Evolutionary conservation across 805 yeast species (phyloP).

Genomic region (Wickerhamiella galacta): DNA sequence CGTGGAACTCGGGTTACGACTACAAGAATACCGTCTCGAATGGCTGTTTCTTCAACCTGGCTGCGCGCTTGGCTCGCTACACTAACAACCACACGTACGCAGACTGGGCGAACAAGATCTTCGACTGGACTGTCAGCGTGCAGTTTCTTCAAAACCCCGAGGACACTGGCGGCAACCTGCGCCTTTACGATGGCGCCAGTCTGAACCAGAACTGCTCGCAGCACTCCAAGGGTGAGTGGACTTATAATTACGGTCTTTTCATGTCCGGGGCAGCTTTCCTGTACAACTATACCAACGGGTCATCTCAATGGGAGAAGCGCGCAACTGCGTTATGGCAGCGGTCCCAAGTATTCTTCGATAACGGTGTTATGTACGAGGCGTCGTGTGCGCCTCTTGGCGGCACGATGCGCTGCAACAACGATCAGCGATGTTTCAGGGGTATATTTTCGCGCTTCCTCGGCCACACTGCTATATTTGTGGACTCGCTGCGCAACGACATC

Average conservation of each 20-base stretch:
- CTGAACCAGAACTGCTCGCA: constrained; percentile 31
- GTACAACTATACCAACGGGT: constrained; percentile 43
- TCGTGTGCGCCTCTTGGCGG: constrained; percentile 41
- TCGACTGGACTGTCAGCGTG: constrained; percentile 51
- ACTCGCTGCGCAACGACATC: constrained; percentile 33
- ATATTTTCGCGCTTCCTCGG: constrained; percentile 51
- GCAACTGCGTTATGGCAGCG: constrained; percentile 31
- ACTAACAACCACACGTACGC: constrained; percentile 53
- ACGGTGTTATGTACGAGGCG: constrained; percentile 47
- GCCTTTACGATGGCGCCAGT: constrained; percentile 60
- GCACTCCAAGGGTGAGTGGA: constrained; percentile 44
- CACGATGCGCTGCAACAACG: constrained; percentile 41
- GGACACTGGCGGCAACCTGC: constrained; percentile 11
- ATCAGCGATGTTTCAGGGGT: constrained; percentile 62
- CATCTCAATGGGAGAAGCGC: constrained; percentile 39
- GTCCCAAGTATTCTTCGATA: constrained; percentile 34
- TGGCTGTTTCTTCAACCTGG: constrained; percentile 64
- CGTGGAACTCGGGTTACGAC: constrained; percentile 76
- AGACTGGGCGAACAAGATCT: constrained; percentile 57
- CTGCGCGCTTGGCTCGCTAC: constrained; percentile 70
- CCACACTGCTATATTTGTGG: constrained; percentile 42
- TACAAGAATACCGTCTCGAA: constrained; percentile 82
- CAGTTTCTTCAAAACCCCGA: constrained; percentile 28
- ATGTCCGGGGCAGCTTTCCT: constrained; percentile 54
- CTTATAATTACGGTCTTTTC: constrained; percentile 57